These are phyloP conservation scores for Saccharomyces hybrid DNA, from an alignment of 1,139 yeast genomes.

Conservation along the genomic window DNA sequence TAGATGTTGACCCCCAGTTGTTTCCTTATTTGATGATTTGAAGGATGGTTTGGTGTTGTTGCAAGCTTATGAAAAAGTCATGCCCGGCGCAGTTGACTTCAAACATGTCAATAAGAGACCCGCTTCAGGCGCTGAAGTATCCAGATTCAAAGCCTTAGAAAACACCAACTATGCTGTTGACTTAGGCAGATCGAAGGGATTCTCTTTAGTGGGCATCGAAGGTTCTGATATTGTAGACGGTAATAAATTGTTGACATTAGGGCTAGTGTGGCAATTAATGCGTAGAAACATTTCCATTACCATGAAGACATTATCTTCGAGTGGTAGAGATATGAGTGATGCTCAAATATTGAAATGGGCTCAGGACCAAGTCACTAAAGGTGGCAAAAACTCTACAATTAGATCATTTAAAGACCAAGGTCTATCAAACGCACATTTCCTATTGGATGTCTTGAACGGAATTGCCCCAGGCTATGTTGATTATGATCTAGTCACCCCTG, in stretches of 20 bases:
- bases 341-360: constrained; percentile 91
- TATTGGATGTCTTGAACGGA: constrained; percentile 86
- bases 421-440: constrained; percentile 67
- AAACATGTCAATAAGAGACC: constrained; percentile 81
- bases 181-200: constrained; percentile 83
- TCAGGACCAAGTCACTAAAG: constrained; percentile 70
- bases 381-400: constrained; percentile 63
- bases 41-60: constrained; percentile 85
- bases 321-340: constrained; percentile 72
- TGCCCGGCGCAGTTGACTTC: constrained; percentile 83
- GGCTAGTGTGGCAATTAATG: constrained; percentile 99
- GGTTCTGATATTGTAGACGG: constrained; percentile 98
- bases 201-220: constrained; percentile 94
- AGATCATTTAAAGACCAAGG: constrained; percentile 83
- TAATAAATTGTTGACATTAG: constrained; percentile 78
- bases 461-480: constrained; percentile 96
- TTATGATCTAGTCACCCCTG: constrained; percentile 79
- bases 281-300: constrained; percentile 88
- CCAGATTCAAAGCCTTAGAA: constrained; percentile 90
- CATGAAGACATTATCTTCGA: constrained; percentile 60
- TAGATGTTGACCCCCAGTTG: constrained; percentile 91
- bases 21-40: constrained; percentile 84
- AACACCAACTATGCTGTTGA: constrained; percentile 95
- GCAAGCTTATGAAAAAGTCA: constrained; percentile 91
- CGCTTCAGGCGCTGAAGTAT: constrained; percentile 57